Base-by-base conservation (phyloP, 1,139 yeast genomes). In the Groenewaldozyma sp. region DNA sequence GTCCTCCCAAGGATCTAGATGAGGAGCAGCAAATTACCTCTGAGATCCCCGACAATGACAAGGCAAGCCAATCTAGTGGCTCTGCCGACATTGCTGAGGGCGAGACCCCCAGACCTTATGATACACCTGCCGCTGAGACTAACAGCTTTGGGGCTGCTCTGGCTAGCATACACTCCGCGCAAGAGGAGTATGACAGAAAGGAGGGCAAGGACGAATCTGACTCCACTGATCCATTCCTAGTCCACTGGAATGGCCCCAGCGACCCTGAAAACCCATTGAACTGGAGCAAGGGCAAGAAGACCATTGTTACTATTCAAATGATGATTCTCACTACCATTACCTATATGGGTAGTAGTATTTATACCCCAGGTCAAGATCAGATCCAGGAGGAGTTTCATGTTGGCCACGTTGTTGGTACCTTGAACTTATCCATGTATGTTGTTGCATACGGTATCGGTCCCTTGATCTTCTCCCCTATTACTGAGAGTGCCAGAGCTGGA, bases 301-400 rank as follows among this genome's bases (percentile, higher is more conserved):
- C 58, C 0, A 41, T 70, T 21, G 63, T 72, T 29, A 56, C 66
- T 1, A 24, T 64, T 7, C 59, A 67, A 43, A 61, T 73, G 22
- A 63, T 68, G 37, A 40, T 71, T 24, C 60, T 76, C 35, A 72
- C 81, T 1, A 58, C 67, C 7, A 60, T 71, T 2, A 76, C 74
- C 2, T 76, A 76, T 49, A 70, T 74, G 67, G 79, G 76, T 3
- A 67, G 80, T 0, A 75, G 82, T 1, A 69, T 75, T 16, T 74
- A 71, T 48, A 70, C 81, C 1, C 80, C 82, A 0, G 78, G 78
- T 19, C 47, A 68, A 56, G 57, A 55, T 9, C 52, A 62, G 19
- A 55, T 77, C 35, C 62, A 64, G 52, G 56, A 57, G 16, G 67
- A 69, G 13, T 72, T 73, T 42, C 47, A 55, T n/a, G 60, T 70